Evolutionary conservation across 2,329 filamentous ascomycete species (phyloP).

Genomic region (Fusarium armeniacum): DNA sequence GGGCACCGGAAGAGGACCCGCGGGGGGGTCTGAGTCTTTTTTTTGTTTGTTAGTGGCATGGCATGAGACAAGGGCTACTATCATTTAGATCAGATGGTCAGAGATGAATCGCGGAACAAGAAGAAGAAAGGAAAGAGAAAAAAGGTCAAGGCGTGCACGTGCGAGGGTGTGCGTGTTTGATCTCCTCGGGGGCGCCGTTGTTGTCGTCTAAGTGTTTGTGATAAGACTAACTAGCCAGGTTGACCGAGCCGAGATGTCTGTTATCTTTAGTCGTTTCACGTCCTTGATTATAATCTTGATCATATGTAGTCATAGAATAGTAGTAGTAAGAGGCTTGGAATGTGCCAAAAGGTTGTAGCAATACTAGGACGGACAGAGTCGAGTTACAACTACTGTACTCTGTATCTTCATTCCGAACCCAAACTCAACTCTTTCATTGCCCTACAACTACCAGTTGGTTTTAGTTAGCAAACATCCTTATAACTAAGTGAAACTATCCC

Average conservation of each 20-base stretch:
- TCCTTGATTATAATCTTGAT: neutral
- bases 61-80: conserved; percentile 20
- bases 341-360: conserved; percentile 7
- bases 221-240: conserved; percentile 22
- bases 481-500: conserved; percentile 29
- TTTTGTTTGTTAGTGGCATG: conserved; percentile 4
- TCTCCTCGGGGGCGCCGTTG: conserved; percentile 17
- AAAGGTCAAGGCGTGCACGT: conserved; percentile 43
- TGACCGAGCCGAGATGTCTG: conserved; percentile 29
- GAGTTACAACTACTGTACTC: neutral
- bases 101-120: conserved; percentile 10
- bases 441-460: conserved; percentile 4
- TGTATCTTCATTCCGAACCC: conserved; percentile 1
- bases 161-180: conserved; percentile 34
- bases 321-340: neutral
- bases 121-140: neutral
- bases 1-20: conserved; percentile 45
- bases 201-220: conserved; percentile 12
- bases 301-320: neutral
- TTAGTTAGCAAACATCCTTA: conserved; percentile 2
- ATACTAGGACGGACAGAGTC: too few relatives aligned
- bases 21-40: conserved; percentile 39
- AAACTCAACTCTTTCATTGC: conserved; percentile 17
- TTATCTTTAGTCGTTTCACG: conserved; percentile 24
- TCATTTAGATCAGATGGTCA: conserved; percentile 17